Evolutionary conservation across 495 filamentous ascomycete genomes (phyloP).

Genomic region (Melanomma pulvis-pyrius): DNA sequence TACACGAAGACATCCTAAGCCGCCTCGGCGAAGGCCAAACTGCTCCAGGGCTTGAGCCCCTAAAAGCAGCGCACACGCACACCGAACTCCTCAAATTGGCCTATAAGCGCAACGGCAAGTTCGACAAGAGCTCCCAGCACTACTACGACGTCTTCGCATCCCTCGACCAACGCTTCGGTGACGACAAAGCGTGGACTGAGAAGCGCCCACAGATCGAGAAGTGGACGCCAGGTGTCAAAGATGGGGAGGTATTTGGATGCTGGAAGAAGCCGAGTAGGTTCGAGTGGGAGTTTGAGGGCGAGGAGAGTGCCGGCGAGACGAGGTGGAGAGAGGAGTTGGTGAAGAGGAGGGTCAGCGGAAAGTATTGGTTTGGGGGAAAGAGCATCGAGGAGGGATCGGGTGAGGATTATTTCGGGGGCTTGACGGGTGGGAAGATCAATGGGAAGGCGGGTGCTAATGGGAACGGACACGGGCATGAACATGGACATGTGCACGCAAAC

Average conservation of each 20-base stretch:
- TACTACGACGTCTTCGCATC: constrained; percentile 30
- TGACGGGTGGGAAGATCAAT: no score
- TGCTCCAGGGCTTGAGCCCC: constrained; percentile 4
- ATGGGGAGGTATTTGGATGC: constrained; percentile 14
- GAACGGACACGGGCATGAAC: not conserved
- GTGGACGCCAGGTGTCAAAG: constrained; percentile 28
- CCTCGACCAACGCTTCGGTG: constrained; percentile 15
- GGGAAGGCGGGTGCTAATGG: not conserved
- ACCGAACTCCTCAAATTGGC: constrained; percentile 26
- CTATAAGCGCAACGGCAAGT: constrained; percentile 25
- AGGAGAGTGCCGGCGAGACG: constrained; percentile 16
- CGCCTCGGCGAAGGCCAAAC: constrained; percentile 24
- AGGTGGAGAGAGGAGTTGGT: constrained; percentile 26
- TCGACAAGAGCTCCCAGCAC: constrained; percentile 15
- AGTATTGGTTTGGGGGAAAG: constrained; percentile 3
- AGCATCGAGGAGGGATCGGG: not conserved
- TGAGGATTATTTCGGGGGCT: not conserved
- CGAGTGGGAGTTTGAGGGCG: constrained; percentile 22
- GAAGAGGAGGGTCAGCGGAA: constrained; percentile 27
- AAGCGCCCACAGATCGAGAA: constrained; percentile 22
- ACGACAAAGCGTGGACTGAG: constrained; percentile 12
- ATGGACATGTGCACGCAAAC: no score
- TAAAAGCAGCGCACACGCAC: constrained; percentile 7
- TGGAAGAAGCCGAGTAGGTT: constrained; percentile 24
- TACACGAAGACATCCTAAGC: constrained; percentile 34